Conservation (phyloP, 129 eudicot species). For the Chrysanthemum seticuspe region DNA sequence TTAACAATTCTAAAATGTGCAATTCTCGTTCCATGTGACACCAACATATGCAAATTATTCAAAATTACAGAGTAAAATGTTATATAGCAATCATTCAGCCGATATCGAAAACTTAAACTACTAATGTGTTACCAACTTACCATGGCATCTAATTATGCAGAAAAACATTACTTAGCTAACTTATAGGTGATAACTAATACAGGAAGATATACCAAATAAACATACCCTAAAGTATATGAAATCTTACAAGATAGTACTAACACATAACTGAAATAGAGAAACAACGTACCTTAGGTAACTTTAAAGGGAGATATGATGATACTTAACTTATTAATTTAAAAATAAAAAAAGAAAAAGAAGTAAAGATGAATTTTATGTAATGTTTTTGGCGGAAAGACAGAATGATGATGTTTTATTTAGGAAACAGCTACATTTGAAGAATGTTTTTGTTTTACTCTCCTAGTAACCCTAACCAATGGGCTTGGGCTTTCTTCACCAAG, state of each 20-base stretch:
- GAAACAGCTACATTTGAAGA: no score
- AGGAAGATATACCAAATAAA: background rate
- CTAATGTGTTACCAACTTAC: no score
- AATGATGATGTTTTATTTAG: background rate
- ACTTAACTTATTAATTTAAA: background rate
- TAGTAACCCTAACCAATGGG: constrained; percentile 28
- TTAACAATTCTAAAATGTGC: no score
- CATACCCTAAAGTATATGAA: background rate
- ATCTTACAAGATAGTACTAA: background rate
- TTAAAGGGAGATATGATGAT: constrained; percentile 1
- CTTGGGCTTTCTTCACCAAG: constrained; percentile 9
- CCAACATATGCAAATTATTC: no score
- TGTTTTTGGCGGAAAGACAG: constrained; percentile 39
- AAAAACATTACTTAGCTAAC: background rate
- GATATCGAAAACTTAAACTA: no score
- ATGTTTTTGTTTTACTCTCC: background rate
- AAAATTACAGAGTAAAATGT: no score
- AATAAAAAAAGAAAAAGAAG: no score
- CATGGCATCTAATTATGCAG: background rate
- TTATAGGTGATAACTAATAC: background rate
- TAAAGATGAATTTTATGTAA: background rate
- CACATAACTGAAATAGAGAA: background rate
- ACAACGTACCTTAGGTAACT: constrained; percentile 21
- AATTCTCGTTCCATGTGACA: no score
- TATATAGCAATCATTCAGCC: no score